Percentiles rank a stretch among this genome's conserved stretches.
phyloP scores from a whole-genome alignment of 257 asterid species.

The Verbena officinalis region DNA sequence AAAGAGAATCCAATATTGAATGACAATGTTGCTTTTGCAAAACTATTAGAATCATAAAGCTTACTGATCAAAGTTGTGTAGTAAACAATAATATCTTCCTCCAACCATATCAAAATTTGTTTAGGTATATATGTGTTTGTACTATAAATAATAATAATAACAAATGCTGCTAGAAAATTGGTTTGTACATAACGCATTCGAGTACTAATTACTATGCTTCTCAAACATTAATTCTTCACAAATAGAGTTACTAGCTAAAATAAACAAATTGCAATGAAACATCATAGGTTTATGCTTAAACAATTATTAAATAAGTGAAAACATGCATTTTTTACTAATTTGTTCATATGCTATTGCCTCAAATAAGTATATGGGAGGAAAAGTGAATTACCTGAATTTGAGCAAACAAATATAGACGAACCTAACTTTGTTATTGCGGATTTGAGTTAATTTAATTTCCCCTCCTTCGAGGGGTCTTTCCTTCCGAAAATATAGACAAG shows the following conservation, averaged over 20 bases:
- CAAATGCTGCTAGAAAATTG: not conserved
- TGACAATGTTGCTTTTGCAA: not conserved
- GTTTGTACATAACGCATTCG: not conserved
- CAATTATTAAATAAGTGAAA: too few relatives aligned
- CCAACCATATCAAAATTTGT: not conserved
- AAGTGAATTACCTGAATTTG: not conserved
- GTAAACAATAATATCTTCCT: not conserved
- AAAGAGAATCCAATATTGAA: not conserved
- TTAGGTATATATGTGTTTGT: not conserved
- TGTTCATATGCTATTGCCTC: too few relatives aligned
- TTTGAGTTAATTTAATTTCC: not conserved
- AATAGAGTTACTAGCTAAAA: too few relatives aligned
- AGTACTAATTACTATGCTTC: too few relatives aligned
- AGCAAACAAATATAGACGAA: not conserved
- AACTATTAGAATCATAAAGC: not conserved
- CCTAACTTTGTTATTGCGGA: not conserved
- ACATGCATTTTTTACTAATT: too few relatives aligned
- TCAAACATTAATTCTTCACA: too few relatives aligned
- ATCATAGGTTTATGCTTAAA: too few relatives aligned
- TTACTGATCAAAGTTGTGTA: not conserved
- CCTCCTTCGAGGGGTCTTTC: too few relatives aligned
- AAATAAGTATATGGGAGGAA: too few relatives aligned
- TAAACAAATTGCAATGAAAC: too few relatives aligned
- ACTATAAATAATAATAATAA: not conserved
- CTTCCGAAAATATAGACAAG: too few relatives aligned